Conservation (phyloP, 305 asterid species). For the Salvia sclarea region DNA sequence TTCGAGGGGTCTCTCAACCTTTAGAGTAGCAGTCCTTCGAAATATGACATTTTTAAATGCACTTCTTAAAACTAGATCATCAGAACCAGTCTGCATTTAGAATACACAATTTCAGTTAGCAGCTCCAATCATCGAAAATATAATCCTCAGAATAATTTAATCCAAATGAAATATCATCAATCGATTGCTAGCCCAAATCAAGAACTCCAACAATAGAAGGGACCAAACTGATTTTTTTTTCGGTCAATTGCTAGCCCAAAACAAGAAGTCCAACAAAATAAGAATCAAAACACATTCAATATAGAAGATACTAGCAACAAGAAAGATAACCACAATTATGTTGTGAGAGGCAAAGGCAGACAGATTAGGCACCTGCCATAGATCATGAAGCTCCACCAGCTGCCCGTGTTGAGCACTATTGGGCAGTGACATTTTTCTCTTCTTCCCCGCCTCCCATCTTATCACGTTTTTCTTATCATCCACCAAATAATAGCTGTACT, state of each 20-base stretch:
- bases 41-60: conserved; percentile 92
- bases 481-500: conserved; percentile 88
- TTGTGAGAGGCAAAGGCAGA: background rate
- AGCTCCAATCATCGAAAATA: conserved; percentile 20
- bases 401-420: conserved; percentile 67
- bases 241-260: background rate
- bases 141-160: background rate
- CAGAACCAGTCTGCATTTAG: conserved; percentile 77
- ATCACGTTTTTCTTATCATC: conserved; percentile 72
- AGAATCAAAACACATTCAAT: background rate
- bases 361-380: conserved; percentile 76
- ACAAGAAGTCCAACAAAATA: background rate
- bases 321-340: background rate
- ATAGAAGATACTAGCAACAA: background rate
- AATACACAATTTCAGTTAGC: conserved; percentile 24
- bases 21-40: conserved; percentile 46
- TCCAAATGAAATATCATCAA: background rate
- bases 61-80: conserved; percentile 77
- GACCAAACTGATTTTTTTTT: too few relatives aligned
- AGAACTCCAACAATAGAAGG: too few relatives aligned
- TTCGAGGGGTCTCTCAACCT: conserved; percentile 52
- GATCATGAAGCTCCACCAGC: conserved; percentile 78
- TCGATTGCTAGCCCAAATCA: background rate
- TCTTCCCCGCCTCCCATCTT: conserved; percentile 82
- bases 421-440: conserved; percentile 69